phyloP scores from a whole-genome alignment of 2,329 filamentous ascomycete species.

The Mollisia scopiformis region DNA sequence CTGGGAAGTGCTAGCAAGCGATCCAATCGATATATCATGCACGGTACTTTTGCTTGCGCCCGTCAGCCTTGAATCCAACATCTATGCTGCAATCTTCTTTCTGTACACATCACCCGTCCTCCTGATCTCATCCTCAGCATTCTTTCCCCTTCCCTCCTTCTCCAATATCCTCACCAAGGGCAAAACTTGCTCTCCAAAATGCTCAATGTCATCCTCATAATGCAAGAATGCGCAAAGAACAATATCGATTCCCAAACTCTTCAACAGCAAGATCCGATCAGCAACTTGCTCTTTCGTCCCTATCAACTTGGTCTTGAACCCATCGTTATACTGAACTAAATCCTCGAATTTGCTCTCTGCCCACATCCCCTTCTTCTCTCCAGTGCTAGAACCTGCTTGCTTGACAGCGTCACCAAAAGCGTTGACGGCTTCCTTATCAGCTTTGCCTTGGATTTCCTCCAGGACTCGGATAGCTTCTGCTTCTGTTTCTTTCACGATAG shows the following conservation, averaged over 20 bases:
- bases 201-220: constrained; percentile 55
- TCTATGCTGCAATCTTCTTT: constrained; percentile 14
- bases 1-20: not conserved
- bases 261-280: constrained; percentile 50
- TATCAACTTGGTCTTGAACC: constrained; percentile 58
- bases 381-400: constrained; percentile 50
- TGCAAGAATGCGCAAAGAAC: constrained; percentile 52
- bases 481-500: constrained; percentile 52
- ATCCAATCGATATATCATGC: not conserved
- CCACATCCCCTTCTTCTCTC: constrained; percentile 56
- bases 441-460: constrained; percentile 55
- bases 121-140: constrained; percentile 48
- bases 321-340: constrained; percentile 57
- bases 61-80: not conserved
- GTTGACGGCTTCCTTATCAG: constrained; percentile 51
- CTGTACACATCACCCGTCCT: constrained; percentile 51
- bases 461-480: constrained; percentile 52
- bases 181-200: constrained; percentile 49
- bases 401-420: constrained; percentile 52
- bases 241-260: constrained; percentile 48
- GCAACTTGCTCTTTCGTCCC: constrained; percentile 55
- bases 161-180: constrained; percentile 51
- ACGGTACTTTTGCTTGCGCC: not conserved
- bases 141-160: constrained; percentile 49
- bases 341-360: constrained; percentile 54